Conservation (phyloP, 495 filamentous ascomycete species). For the Mytilinidion resinicola region DNA sequence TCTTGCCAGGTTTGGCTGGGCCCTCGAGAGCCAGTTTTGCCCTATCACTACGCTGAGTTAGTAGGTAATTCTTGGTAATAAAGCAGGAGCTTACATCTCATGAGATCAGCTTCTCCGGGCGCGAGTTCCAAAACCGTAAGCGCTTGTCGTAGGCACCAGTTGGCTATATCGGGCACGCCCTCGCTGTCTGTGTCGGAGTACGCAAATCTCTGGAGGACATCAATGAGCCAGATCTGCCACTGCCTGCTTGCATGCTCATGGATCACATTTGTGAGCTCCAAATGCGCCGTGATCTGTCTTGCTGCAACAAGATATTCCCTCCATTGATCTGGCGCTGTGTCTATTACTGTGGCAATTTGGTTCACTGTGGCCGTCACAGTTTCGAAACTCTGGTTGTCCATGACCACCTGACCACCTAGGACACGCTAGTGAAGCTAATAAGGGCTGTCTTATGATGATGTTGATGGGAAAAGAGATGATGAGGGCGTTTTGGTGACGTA, state of each 20-base stretch:
- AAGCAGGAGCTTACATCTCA: slow-evolving; percentile 36
- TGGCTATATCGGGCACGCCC: slow-evolving; percentile 40
- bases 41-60: slow-evolving; percentile 38
- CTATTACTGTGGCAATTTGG: slow-evolving; percentile 11
- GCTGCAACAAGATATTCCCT: slow-evolving; percentile 20
- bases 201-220: slow-evolving; percentile 43
- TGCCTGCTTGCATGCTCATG: slow-evolving; percentile 39
- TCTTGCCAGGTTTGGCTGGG: slow-evolving; percentile 43
- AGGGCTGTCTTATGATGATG: too few relatives aligned
- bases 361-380: slow-evolving; percentile 11
- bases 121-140: slow-evolving; percentile 39
- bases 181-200: slow-evolving; percentile 44
- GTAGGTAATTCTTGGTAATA: slow-evolving; percentile 7
- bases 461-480: too few relatives aligned
- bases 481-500: too few relatives aligned
- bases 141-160: slow-evolving; percentile 45
- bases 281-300: slow-evolving; percentile 29
- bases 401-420: background rate
- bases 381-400: background rate
- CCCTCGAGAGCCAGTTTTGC: slow-evolving; percentile 44
- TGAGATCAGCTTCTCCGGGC: slow-evolving; percentile 38
- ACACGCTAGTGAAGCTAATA: too few relatives aligned
- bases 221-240: slow-evolving; percentile 33
- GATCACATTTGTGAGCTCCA: slow-evolving; percentile 34
- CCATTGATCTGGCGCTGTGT: slow-evolving; percentile 15